A percentile compares a stretch with the other conserved stretches of the same genome.
These are phyloP conservation scores for Brassica cretica DNA, from an alignment of 345 rosid species.

Conservation along the genomic window DNA sequence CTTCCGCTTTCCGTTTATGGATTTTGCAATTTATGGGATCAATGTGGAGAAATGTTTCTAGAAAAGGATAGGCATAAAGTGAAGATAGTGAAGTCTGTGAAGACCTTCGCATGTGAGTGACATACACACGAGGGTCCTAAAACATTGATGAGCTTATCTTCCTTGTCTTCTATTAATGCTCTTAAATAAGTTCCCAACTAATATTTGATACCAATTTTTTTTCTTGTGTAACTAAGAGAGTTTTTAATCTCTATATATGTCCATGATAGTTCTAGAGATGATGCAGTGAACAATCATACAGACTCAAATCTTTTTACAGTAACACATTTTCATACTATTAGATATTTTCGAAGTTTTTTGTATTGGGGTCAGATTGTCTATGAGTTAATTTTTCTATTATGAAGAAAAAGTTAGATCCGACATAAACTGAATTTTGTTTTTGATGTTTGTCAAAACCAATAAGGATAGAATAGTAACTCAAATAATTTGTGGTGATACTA, in stretches of 20 bases:
- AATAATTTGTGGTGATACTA: background rate
- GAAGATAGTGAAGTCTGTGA: constrained; percentile 7
- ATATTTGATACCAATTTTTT: constrained; percentile 4
- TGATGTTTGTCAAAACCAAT: background rate
- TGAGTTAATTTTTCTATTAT: background rate
- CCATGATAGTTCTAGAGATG: constrained; percentile 11
- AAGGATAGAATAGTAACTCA: background rate
- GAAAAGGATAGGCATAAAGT: constrained; percentile 20
- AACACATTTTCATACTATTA: background rate
- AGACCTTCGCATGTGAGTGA: constrained; percentile 29
- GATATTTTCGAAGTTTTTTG: background rate
- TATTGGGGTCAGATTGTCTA: background rate
- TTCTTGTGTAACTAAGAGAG: background rate
- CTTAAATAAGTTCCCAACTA: constrained; percentile 32
- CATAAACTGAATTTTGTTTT: background rate
- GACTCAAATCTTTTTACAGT: background rate
- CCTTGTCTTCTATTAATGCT: constrained; percentile 27
- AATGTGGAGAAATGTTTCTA: constrained; percentile 3
- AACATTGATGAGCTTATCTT: constrained; percentile 29
- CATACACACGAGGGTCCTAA: constrained; percentile 35
- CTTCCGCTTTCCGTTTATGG: background rate
- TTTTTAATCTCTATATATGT: background rate
- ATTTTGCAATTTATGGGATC: constrained; percentile 5
- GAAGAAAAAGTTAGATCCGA: background rate
- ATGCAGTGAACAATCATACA: constrained; percentile 9